Evolutionary conservation across 1,284 basidiomycete species (phyloP).

Genomic region (Leccinum pseudoinsigne): DNA sequence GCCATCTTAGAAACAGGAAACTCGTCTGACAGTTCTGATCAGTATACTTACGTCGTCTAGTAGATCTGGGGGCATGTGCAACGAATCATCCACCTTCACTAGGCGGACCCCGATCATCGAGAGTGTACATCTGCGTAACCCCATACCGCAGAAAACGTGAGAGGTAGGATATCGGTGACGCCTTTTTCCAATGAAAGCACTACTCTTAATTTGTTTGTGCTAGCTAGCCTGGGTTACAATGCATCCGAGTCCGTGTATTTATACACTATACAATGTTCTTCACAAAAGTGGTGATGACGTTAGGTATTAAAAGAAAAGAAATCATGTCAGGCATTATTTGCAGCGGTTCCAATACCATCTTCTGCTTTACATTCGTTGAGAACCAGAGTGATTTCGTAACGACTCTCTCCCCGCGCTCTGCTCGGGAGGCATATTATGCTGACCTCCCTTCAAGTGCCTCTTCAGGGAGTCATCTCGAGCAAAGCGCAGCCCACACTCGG

Average conservation of each 20-base stretch:
- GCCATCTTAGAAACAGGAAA: neutral
- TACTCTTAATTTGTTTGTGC: neutral
- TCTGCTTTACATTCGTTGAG: neutral
- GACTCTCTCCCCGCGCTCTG: neutral
- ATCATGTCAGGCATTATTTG: neutral
- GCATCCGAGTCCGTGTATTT: neutral
- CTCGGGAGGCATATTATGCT: constrained; percentile 7
- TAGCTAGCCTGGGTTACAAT: neutral
- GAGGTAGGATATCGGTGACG: neutral
- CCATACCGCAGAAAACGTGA: neutral
- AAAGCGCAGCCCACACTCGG: constrained; percentile 15
- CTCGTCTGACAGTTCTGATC: neutral
- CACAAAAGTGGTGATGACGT: neutral
- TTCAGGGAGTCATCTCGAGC: constrained; percentile 31
- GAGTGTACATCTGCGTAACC: neutral
- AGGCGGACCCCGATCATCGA: neutral
- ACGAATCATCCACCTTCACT: neutral
- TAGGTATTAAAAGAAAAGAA: neutral
- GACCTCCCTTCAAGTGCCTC: constrained; percentile 20
- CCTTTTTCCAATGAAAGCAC: neutral
- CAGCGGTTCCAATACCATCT: neutral
- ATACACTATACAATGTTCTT: neutral
- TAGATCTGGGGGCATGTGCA: neutral
- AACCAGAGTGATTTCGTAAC: neutral
- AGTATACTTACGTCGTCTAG: neutral